Percentiles rank a stretch among this genome's conserved stretches.
These are phyloP conservation scores for Penicillium ucsense DNA, from an alignment of 495 filamentous ascomycete species.

Conservation along the genomic window DNA sequence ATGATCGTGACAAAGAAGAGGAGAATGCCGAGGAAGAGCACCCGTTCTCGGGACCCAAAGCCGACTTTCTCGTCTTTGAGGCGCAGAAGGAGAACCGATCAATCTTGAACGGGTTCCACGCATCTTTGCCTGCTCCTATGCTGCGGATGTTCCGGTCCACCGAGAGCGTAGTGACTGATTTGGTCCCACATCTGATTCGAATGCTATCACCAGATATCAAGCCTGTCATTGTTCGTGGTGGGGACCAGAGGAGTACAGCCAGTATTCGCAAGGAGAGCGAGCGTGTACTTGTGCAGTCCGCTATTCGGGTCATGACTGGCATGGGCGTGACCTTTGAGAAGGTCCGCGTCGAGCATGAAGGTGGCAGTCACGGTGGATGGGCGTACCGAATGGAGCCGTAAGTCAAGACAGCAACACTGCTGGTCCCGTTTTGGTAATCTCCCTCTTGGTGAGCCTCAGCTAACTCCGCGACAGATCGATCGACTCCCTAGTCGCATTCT, in stretches of 20 bases:
- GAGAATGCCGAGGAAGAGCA: conserved; percentile 45
- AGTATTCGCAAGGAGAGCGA: conserved; percentile 80
- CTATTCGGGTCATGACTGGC: conserved; percentile 69
- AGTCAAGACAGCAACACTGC: conserved; percentile 21
- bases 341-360: conserved; percentile 63
- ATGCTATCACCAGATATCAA: conserved; percentile 85
- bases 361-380: conserved; percentile 50
- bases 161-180: conserved; percentile 64
- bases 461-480: conserved; percentile 41
- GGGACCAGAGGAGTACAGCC: conserved; percentile 56
- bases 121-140: conserved; percentile 48
- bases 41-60: conserved; percentile 71
- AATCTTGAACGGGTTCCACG: conserved; percentile 42
- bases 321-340: conserved; percentile 75
- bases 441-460: too few relatives aligned
- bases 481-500: conserved; percentile 50
- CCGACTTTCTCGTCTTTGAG: conserved; percentile 72
- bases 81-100: conserved; percentile 59
- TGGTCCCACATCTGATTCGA: conserved; percentile 71
- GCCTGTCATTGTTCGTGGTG: conserved; percentile 77
- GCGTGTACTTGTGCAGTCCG: conserved; percentile 64
- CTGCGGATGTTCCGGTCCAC: conserved; percentile 65
- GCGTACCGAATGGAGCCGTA: conserved; percentile 94
- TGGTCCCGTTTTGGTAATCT: too few relatives aligned
- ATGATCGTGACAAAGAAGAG: conserved; percentile 30